Percentiles rank a stretch among this genome's conserved stretches.
These are phyloP conservation scores for Aspergillus ellipticus DNA, from an alignment of 495 filamentous ascomycete genomes.

Conservation along the genomic window DNA sequence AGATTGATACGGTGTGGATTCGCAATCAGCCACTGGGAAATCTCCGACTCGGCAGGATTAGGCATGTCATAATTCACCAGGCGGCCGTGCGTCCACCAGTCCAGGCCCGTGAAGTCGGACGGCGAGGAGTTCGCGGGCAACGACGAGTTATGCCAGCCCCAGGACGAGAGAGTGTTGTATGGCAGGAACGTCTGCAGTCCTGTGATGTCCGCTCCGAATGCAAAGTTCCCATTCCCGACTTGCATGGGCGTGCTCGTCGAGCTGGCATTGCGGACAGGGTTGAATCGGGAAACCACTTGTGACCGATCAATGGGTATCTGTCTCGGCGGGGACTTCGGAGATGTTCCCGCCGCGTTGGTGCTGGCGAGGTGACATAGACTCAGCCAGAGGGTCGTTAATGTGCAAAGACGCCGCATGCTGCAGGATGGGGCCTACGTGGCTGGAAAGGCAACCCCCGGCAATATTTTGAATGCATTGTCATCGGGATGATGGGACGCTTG, in stretches of 20 bases:
- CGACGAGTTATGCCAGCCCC: conserved; percentile 17
- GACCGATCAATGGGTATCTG: background rate
- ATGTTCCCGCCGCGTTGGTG: background rate
- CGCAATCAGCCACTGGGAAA: conserved; percentile 18
- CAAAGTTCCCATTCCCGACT: conserved; percentile 21
- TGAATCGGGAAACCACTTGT: conserved; percentile 6
- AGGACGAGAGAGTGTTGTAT: conserved; percentile 16
- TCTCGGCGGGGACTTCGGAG: background rate
- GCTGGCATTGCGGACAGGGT: conserved; percentile 14
- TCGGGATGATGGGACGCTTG: too few relatives aligned
- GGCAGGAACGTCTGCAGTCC: conserved; percentile 18
- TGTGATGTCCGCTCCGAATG: conserved; percentile 21
- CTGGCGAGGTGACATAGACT: background rate
- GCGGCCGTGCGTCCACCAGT: conserved; percentile 18
- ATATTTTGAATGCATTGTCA: too few relatives aligned
- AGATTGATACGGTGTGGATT: conserved; percentile 18
- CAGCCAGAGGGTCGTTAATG: background rate
- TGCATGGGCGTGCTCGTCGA: conserved; percentile 18
- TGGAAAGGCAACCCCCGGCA: too few relatives aligned
- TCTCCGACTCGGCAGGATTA: conserved; percentile 13
- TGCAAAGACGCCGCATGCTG: background rate
- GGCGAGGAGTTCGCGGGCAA: conserved; percentile 3
- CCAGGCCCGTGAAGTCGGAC: conserved; percentile 14
- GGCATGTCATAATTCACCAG: conserved; percentile 18
- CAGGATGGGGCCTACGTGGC: too few relatives aligned